Evolutionary conservation across 2,329 filamentous ascomycete genomes (phyloP).

Genomic region (Fusarium floridanum): DNA sequence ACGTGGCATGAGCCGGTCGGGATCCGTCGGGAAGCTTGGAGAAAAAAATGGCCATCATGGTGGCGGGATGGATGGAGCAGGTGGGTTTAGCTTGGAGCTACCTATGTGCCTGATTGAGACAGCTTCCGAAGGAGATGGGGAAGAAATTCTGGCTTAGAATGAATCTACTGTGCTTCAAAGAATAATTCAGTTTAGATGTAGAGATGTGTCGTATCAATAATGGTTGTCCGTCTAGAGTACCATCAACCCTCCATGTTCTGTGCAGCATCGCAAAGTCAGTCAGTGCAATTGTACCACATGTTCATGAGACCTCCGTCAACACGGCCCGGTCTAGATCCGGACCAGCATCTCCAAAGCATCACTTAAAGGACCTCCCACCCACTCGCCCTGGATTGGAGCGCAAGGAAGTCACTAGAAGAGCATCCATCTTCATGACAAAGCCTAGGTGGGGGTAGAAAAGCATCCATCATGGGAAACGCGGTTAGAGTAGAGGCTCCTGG

Average conservation of each 20-base stretch:
- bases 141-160: neutral
- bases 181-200: neutral
- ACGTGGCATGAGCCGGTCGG: slow-evolving; percentile 11
- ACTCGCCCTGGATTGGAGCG: slow-evolving; percentile 19
- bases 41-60: slow-evolving; percentile 26
- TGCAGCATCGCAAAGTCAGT: neutral
- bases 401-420: slow-evolving; percentile 3
- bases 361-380: slow-evolving; percentile 9
- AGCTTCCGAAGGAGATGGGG: neutral
- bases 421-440: slow-evolving; percentile 27
- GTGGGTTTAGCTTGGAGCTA: slow-evolving; percentile 4
- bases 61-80: slow-evolving; percentile 13
- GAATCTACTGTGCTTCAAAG: neutral
- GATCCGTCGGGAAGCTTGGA: slow-evolving; percentile 11
- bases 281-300: neutral
- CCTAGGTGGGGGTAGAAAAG: slow-evolving; percentile 7
- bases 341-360: neutral
- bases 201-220: neutral
- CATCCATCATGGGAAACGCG: slow-evolving; percentile 8
- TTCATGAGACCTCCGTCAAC: neutral
- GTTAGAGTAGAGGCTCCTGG: neutral
- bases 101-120: neutral
- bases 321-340: slow-evolving; percentile 28
- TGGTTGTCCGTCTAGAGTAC: neutral
- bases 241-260: neutral